These are phyloP conservation scores for Trapa bicornis DNA, from an alignment of 345 rosid species.

Conservation along the genomic window DNA sequence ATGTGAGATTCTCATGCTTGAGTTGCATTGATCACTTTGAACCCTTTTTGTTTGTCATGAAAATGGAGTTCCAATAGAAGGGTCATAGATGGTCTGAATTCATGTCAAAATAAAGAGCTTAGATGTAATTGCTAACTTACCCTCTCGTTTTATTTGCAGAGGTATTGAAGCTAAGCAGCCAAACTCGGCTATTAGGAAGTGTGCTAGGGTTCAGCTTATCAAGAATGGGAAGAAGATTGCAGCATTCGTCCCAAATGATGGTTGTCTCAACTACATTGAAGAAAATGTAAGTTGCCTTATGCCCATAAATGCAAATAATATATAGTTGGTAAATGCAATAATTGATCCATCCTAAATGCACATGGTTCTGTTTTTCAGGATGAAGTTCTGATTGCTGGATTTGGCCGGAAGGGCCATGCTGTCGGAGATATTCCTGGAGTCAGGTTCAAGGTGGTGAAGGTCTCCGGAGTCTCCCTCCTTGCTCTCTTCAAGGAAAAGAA, in stretches of 20 bases:
- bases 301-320: no score
- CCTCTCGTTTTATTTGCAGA: constrained; percentile 19
- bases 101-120: background rate
- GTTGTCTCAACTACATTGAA: constrained; percentile 91
- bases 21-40: background rate
- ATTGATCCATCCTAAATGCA: background rate
- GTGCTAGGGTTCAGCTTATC: constrained; percentile 90
- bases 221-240: constrained; percentile 95
- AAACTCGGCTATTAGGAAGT: constrained; percentile 91
- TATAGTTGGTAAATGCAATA: background rate
- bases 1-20: constrained; percentile 23
- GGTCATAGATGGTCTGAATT: background rate
- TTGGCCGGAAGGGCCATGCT: constrained; percentile 75
- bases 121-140: background rate
- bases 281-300: constrained; percentile 46
- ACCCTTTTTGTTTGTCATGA: background rate
- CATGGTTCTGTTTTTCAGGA: constrained; percentile 24
- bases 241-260: constrained; percentile 91
- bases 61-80: background rate
- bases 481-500: constrained; percentile 78
- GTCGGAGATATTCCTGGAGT: constrained; percentile 89
- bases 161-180: constrained; percentile 99
- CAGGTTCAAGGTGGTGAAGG: constrained; percentile 81
- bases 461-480: constrained; percentile 67
- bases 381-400: constrained; percentile 71